A percentile compares a stretch with the other conserved stretches of the same genome.
phyloP scores from a whole-genome alignment of 2,329 filamentous ascomycete species.

The Nemania sp. region DNA sequence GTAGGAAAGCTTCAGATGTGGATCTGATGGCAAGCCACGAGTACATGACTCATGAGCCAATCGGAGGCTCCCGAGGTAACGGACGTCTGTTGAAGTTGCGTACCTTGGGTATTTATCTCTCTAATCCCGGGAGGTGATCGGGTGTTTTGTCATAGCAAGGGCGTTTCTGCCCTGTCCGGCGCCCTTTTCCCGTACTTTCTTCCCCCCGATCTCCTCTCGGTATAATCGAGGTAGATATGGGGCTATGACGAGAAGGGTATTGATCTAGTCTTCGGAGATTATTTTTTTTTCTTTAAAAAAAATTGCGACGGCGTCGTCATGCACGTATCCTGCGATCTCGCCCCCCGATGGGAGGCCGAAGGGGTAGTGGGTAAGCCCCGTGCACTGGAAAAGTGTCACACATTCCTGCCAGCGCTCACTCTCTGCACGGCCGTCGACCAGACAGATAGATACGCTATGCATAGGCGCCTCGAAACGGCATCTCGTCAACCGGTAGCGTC shows the following conservation, averaged over 20 bases:
- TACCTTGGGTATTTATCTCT: neutral
- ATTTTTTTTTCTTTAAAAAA: too few species aligned
- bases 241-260: conserved; percentile 10
- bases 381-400: neutral
- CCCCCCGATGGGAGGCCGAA: conserved; percentile 2
- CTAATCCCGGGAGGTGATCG: conserved; percentile 1
- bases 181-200: conserved; percentile 3
- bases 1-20: conserved; percentile 20
- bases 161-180: conserved; percentile 16
- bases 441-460: neutral
- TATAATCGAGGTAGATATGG: conserved; percentile 4
- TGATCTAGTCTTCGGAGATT: too few species aligned
- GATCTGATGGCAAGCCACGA: conserved; percentile 19
- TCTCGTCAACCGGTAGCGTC: conserved; percentile 21
- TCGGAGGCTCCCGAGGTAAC: conserved; percentile 15
- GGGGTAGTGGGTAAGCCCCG: neutral
- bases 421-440: conserved; percentile 4
- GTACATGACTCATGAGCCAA: conserved; percentile 27
- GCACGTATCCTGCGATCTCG: conserved; percentile 22
- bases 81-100: conserved; percentile 9
- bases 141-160: conserved; percentile 22
- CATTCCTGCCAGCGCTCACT: neutral
- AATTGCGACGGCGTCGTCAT: neutral
- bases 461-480: conserved; percentile 12
- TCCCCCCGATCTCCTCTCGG: neutral